These are phyloP conservation scores for Backusella circina DNA, from an alignment of 192 early-diverging fungal species.

Conservation along the genomic window DNA sequence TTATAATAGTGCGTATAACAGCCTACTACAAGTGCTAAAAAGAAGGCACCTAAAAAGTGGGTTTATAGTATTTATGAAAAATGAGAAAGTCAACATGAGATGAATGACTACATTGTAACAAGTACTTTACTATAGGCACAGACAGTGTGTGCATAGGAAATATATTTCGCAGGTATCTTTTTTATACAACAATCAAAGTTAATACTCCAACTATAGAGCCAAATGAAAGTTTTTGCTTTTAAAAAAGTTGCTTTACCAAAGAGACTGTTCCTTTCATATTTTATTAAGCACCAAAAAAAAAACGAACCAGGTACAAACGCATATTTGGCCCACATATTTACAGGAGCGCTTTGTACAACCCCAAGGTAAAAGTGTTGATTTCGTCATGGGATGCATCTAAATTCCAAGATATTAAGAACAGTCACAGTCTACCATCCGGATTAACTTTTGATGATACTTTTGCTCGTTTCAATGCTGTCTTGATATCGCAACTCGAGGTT, in stretches of 20 bases:
- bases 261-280: neutral
- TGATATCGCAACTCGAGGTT: too few relatives aligned
- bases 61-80: neutral
- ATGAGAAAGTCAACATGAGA: neutral
- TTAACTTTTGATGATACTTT: too few relatives aligned
- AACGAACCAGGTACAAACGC: neutral
- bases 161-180: conserved; percentile 10
- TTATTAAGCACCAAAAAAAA: neutral
- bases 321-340: too few relatives aligned
- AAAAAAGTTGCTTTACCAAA: neutral
- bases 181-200: neutral
- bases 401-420: too few relatives aligned
- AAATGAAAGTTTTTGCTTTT: neutral
- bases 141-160: conserved; percentile 13
- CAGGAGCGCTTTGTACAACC: too few relatives aligned
- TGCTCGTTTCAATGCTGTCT: too few relatives aligned
- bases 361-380: too few relatives aligned
- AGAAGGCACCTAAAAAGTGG: conserved; percentile 54
- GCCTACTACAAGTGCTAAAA: conserved; percentile 58
- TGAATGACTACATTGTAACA: too few relatives aligned
- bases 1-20: conserved; percentile 74
- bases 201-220: neutral
- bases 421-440: too few relatives aligned
- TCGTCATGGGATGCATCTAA: too few relatives aligned
- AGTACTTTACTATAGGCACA: conserved; percentile 16